Evolutionary conservation across 345 rosid genomes (phyloP).

Genomic region (Theobroma cacao): DNA sequence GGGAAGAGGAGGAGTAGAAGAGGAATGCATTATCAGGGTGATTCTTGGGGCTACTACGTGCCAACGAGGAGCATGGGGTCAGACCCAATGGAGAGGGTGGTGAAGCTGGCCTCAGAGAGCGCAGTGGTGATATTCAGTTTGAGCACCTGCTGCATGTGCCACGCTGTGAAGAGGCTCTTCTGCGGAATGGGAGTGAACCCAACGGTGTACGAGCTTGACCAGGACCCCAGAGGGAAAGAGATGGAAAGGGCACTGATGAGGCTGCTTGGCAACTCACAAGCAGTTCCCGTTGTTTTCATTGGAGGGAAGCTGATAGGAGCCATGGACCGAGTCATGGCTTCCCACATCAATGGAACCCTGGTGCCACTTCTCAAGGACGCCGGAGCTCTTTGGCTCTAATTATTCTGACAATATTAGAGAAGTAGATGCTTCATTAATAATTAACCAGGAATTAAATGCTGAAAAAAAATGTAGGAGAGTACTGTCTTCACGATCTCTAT

Average conservation of each 20-base stretch:
- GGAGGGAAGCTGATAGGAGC: constrained; percentile 65
- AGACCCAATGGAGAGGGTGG: constrained; percentile 49
- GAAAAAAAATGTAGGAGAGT: neutral
- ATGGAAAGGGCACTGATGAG: constrained; percentile 44
- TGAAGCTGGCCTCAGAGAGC: constrained; percentile 51
- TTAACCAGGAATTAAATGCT: neutral
- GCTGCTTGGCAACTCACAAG: constrained; percentile 27
- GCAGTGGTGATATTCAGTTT: constrained; percentile 70
- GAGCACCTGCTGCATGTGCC: constrained; percentile 73
- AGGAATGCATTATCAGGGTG: constrained; percentile 25
- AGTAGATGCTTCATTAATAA: neutral
- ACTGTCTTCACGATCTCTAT: neutral
- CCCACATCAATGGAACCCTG: constrained; percentile 60
- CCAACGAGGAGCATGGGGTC: constrained; percentile 14
- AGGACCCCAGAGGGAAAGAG: constrained; percentile 56
- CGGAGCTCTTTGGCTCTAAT: constrained; percentile 73
- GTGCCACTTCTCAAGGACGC: constrained; percentile 76
- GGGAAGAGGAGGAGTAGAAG: neutral
- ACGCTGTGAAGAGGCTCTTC: constrained; percentile 63
- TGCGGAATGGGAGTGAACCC: constrained; percentile 76
- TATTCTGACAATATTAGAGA: neutral
- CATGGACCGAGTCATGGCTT: constrained; percentile 67
- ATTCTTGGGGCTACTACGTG: constrained; percentile 21
- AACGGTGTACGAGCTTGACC: constrained; percentile 57
- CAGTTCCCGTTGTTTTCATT: constrained; percentile 57